Base-by-base conservation (phyloP, 352 stramenopile genomes). In the Phytophthora sojae region DNA sequence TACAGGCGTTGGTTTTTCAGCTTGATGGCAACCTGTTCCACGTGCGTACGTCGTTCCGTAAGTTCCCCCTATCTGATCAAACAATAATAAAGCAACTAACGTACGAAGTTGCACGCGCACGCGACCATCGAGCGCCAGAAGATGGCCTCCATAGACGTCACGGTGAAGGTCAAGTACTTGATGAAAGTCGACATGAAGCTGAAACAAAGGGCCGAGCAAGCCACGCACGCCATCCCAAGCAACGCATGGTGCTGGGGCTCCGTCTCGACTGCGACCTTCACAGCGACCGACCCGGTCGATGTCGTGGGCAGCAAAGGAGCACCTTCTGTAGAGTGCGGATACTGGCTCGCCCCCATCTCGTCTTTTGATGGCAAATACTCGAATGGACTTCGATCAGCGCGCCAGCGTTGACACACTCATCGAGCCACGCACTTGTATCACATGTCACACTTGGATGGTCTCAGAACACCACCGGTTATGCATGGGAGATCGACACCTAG, bases 121-220 rank as follows among this genome's bases (percentile, higher is more conserved):
- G 80, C 74, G 9, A 77, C 72, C 14, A 78, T 45, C 4, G 81
- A 90, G 35, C 83, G 81, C 85, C 83, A 93, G 61, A 93, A 89
- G 44, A 91, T 76, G 25, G 76, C 80, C 53, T 91, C 85, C 81
- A 91, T 88, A 8, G 85, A 85, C n/a, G 83, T 82, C 65, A 90
- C 80, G 42, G 67, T 79, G 71, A 73, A 85, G 37, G 81, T 86
- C 39, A 80, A 69, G 73, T 82, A 89, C 78, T 93, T 93, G 76
- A 90, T 69, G 47, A 88, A 79, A 23, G 80, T 88, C 5, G 85
- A 90, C 82, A 93, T 91, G 71, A 89, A 66, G 61, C 81, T 91
- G 69, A 93, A 93, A 68, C 78, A 90, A 19, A 91, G 67, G 1
- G 85, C 83, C 29, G 83, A 91, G 53, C 72, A 66, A 1, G 83